Conservation (phyloP, 148 eudicot species). For the Mesembryanthemum crystallinum region DNA sequence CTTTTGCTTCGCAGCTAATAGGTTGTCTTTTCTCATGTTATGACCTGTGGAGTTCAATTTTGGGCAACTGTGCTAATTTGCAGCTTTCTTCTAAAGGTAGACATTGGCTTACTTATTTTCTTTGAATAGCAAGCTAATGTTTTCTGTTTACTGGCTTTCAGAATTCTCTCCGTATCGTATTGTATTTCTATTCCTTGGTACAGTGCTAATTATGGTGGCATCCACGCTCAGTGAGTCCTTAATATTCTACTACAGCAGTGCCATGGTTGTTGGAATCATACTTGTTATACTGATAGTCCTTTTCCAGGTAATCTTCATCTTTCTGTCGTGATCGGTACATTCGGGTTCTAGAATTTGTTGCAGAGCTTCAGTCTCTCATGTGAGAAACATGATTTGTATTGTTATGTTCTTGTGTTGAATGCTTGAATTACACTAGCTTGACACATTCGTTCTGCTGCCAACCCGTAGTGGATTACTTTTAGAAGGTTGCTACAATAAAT, state of each 20-base stretch:
- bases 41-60: slow-evolving; percentile 4
- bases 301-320: slow-evolving; percentile 59
- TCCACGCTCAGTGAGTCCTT: slow-evolving; percentile 73
- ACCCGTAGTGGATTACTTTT: not conserved
- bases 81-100: not conserved
- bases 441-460: not conserved
- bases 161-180: slow-evolving; percentile 63
- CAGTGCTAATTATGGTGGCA: slow-evolving; percentile 53
- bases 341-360: not conserved
- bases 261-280: slow-evolving; percentile 78
- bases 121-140: not conserved
- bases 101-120: too few relatives aligned
- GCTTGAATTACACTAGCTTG: not conserved
- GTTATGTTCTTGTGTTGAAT: not conserved
- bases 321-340: not conserved
- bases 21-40: not conserved
- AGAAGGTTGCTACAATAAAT: not conserved
- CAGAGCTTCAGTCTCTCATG: not conserved
- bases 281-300: slow-evolving; percentile 80
- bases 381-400: not conserved
- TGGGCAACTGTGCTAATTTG: not conserved
- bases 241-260: slow-evolving; percentile 85
- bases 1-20: not conserved
- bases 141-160: slow-evolving; percentile 38
- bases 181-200: slow-evolving; percentile 63